Percentiles rank a stretch among this genome's conserved stretches.
Conservation (phyloP, 2,329 filamentous ascomycete genomes). For the Hymenoscyphus albidus region DNA sequence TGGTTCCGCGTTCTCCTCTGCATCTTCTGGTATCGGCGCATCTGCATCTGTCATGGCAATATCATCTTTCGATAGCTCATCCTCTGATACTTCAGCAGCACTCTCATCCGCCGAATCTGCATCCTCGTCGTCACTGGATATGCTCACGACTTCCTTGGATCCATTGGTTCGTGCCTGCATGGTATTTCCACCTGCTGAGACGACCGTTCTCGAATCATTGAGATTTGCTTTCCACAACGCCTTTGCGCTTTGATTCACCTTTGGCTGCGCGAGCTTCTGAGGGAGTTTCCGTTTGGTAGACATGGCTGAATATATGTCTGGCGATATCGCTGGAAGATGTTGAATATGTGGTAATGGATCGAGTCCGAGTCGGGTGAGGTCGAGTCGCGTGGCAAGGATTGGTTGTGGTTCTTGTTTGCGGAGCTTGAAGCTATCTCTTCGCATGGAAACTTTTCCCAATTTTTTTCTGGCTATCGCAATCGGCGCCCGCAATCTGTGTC, state of each 20-base stretch:
- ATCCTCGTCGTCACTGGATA: slow-evolving; percentile 53
- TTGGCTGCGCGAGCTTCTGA: slow-evolving; percentile 53
- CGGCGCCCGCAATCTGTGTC: slow-evolving; percentile 1
- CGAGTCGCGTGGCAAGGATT: slow-evolving; percentile 1
- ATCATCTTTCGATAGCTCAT: slow-evolving; percentile 24
- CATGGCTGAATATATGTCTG: slow-evolving; percentile 33
- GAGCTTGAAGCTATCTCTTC: slow-evolving; percentile 3
- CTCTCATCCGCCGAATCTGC: slow-evolving; percentile 42
- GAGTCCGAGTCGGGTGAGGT: neutral
- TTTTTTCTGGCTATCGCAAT: slow-evolving; percentile 1
- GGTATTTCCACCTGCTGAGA: slow-evolving; percentile 39
- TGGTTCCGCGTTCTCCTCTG: slow-evolving; percentile 43
- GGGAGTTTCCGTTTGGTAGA: slow-evolving; percentile 60
- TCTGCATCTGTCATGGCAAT: slow-evolving; percentile 41
- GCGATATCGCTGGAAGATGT: neutral
- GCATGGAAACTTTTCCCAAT: neutral
- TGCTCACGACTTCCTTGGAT: slow-evolving; percentile 44
- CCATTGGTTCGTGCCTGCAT: slow-evolving; percentile 23
- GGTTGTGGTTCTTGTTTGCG: slow-evolving; percentile 2
- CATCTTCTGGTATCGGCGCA: slow-evolving; percentile 32
- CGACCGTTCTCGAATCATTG: slow-evolving; percentile 55
- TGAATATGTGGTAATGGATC: neutral
- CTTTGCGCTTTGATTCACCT: slow-evolving; percentile 51
- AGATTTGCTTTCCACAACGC: slow-evolving; percentile 47
- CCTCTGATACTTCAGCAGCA: slow-evolving; percentile 43